Conservation (phyloP, 169 alveolate species). For the Plasmodium malariae region DNA sequence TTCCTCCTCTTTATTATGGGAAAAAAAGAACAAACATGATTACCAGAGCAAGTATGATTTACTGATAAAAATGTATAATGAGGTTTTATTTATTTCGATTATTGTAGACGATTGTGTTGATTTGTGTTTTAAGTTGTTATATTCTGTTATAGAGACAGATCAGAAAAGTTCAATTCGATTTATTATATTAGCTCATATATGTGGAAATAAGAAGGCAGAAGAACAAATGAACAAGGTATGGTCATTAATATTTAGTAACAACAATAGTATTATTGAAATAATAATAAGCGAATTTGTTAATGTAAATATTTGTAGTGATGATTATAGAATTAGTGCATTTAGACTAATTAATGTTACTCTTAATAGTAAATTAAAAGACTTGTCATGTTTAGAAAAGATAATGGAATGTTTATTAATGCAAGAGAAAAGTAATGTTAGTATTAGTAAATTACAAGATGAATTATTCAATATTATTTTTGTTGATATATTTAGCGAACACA, state of each 20-base stretch:
- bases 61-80: conserved; percentile 61
- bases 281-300: conserved; percentile 80
- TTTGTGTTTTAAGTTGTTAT: conserved; percentile 52
- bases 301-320: conserved; percentile 60
- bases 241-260: conserved; percentile 86
- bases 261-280: conserved; percentile 83
- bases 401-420: conserved; percentile 61
- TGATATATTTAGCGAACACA: conserved; percentile 65
- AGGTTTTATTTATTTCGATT: conserved; percentile 52
- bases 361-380: conserved; percentile 72
- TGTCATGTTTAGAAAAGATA: conserved; percentile 60
- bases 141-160: conserved; percentile 85
- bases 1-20: not conserved
- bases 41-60: conserved; percentile 37
- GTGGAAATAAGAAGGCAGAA: conserved; percentile 81
- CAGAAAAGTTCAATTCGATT: conserved; percentile 82
- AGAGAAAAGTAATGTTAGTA: conserved; percentile 33
- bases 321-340: conserved; percentile 70
- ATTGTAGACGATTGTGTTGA: conserved; percentile 72
- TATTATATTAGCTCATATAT: conserved; percentile 81
- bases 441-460: conserved; percentile 56
- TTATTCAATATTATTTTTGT: conserved; percentile 64
- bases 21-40: not conserved
- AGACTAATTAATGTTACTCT: conserved; percentile 42
- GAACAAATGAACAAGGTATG: conserved; percentile 81